Base-by-base conservation (phyloP, 164 flowering plant species). In the Protea cynaroides region DNA sequence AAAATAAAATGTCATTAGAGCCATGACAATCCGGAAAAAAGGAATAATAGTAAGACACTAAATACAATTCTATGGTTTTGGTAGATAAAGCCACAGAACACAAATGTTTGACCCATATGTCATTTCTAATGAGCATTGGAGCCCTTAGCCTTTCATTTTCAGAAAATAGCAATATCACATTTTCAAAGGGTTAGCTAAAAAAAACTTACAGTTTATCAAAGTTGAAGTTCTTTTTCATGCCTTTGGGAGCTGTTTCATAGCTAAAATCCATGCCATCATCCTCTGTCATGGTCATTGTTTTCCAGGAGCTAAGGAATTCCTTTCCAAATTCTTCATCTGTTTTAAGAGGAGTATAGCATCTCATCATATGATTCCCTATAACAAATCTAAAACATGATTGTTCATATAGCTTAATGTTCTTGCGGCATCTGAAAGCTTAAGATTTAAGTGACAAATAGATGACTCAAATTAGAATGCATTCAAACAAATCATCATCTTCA, bases 291-390 rank as follows among this genome's bases (percentile, higher is more conserved):
- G 87, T 76, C 72, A 74, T 75, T 36, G 92, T 73, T 63, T 87
- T 90, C 97, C 96, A 93, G 63, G 90, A 84, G 63, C 72, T 76
- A 64, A 88, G 82, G 66, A 92, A 85, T 15, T 87, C 89, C 21
- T 83, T 82, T 59, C 82, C 95, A 64, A 88, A 66, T 59, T 83
- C 93, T 19, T 84, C 78, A 78, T 87, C 98, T 90, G 83, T 69
- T 67, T 66, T 23, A 74, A 25, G 52, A 22, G 34, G 63, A 66
- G 76, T 8, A 24, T 21, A 60, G 14, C 34, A 68, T 56, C 43
- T 64, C 58, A 66, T 54, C 4, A 44, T 0, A 56, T 59, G 2
- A 14, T 37, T 65, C 29, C 6, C 24, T 38, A 4, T 9, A 23
- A 15, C 38, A 40, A 62, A 60, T 14, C 0, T 4, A 49, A 7